Conservation (phyloP, 2,329 filamentous ascomycete species). For the Endothia cerciana region DNA sequence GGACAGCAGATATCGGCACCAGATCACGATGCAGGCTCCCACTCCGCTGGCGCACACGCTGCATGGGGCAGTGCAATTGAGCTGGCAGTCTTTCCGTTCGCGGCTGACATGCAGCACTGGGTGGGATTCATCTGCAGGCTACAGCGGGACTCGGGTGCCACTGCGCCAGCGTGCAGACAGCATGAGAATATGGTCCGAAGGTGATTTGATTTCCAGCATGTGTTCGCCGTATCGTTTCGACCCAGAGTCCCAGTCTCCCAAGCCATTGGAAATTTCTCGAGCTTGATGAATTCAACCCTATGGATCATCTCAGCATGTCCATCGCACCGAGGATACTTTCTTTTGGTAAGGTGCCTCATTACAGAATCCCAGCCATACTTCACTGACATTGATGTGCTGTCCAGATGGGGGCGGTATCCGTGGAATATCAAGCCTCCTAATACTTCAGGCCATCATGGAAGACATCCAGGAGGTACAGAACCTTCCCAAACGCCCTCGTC, state of each 20-base stretch:
- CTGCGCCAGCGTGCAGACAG: too few species aligned
- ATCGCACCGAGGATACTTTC: constrained; percentile 9
- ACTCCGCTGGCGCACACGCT: background rate
- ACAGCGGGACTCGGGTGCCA: background rate
- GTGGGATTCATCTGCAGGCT: background rate
- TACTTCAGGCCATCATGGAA: constrained; percentile 36
- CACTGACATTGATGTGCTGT: background rate
- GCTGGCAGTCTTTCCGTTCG: background rate
- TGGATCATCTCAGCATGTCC: constrained; percentile 3
- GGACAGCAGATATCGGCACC: background rate
- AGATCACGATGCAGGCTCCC: constrained; percentile 1
- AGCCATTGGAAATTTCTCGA: background rate
- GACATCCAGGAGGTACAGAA: constrained; percentile 27
- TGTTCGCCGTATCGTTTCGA: background rate
- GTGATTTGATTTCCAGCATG: too few species aligned
- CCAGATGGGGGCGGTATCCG: constrained; percentile 35
- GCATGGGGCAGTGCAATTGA: constrained; percentile 4
- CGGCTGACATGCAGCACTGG: background rate
- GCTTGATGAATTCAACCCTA: background rate
- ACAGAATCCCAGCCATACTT: background rate
- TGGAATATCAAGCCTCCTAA: constrained; percentile 35
- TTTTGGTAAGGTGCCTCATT: background rate
- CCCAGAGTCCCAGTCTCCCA: background rate
- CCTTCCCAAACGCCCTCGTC: constrained; percentile 31
- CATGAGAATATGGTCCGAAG: too few species aligned